Evolutionary conservation across 2,329 filamentous ascomycete genomes (phyloP), one percentile per base, ranked within the genome.

Genomic region (Talaromyces pinophilus): DNA sequence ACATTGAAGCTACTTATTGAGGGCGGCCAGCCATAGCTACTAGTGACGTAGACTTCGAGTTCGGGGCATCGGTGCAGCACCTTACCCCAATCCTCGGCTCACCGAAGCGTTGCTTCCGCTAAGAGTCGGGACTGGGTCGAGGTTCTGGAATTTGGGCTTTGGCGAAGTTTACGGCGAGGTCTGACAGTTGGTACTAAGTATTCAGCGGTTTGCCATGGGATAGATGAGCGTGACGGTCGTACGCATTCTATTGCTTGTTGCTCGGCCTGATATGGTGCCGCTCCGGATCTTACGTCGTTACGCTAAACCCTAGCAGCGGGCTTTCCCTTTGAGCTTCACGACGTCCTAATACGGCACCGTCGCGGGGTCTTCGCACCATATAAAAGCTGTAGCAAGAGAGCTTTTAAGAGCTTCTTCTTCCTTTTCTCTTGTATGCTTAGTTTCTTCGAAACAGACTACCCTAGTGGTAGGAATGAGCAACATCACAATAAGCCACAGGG

Each of bases 161-260:
- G 25, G 50, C 15, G 50, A n/a, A 11, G 25, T 54, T 30, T 8
- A 54, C 50, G 25, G 48, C 25, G 50, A 54, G 50, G 25, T 17
- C 22, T 54, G 50, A 30, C 48, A 28, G 2, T 30, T 52, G 11
- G 25, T 52, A 52, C 25, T 30, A 28, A 17, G 48, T 5, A 15
- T 25, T 52, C 48, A 52, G 48, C 13, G 48, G 48, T 30, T 30
- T 5, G 6, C 25, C 28, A 22, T 28, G 10, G 48, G 48, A 46
- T 30, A 52, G 15, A 17, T 30, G 11, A 17, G 11, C 17, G 48
- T 52, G 22, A 30, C 48, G 48, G 48, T 52, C 22, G 22, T 52
- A 52, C 48, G 48, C 22, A 52, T 52, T 52, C 28, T 52, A 5
- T 52, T 52, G 48, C 48, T 52, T 28, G 22, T 52, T 52, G 48